Evolutionary conservation across 768 basidiomycete genomes (phyloP).

Genomic region (Exsudoporus frostii): DNA sequence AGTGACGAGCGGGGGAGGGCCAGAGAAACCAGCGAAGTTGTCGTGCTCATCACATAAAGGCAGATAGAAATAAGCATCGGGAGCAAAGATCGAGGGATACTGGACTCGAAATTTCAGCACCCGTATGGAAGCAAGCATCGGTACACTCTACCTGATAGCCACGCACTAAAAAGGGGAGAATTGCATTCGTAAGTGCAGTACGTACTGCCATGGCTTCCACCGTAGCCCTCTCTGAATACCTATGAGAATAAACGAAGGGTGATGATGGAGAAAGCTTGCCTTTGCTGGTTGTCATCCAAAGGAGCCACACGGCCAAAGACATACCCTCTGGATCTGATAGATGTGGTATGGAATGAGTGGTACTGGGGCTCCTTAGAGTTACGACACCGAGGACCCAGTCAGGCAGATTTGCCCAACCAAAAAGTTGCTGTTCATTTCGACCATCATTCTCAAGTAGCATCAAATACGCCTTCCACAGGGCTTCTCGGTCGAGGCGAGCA

Average conservation of each 20-base stretch:
- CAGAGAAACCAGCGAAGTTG: constrained; percentile 25
- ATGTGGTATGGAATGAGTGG: constrained; percentile 17
- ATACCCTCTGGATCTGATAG: constrained; percentile 33
- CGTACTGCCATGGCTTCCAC: constrained; percentile 29
- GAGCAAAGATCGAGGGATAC: constrained; percentile 42
- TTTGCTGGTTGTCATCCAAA: constrained; percentile 44
- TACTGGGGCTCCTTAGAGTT: constrained; percentile 6
- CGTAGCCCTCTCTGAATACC: constrained; percentile 31
- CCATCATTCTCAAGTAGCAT: constrained; percentile 56
- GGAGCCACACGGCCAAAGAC: constrained; percentile 43
- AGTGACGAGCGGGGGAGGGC: constrained; percentile 31
- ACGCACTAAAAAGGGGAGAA: constrained; percentile 40
- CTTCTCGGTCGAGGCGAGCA: constrained; percentile 30
- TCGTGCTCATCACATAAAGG: constrained; percentile 35
- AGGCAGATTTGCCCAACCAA: constrained; percentile 39
- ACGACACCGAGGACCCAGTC: constrained; percentile 23
- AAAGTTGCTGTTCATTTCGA: constrained; percentile 42
- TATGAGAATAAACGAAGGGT: constrained; percentile 11
- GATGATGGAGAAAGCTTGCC: constrained; percentile 27
- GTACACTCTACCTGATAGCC: constrained; percentile 38
- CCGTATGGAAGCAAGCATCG: background rate
- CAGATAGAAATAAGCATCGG: constrained; percentile 42
- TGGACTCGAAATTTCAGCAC: constrained; percentile 19
- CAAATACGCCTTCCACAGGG: constrained; percentile 53
- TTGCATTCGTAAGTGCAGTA: constrained; percentile 27